Evolutionary conservation across 768 basidiomycete genomes (phyloP), one percentile per base, ranked within the genome.

Genomic region (Crucibulum laeve): DNA sequence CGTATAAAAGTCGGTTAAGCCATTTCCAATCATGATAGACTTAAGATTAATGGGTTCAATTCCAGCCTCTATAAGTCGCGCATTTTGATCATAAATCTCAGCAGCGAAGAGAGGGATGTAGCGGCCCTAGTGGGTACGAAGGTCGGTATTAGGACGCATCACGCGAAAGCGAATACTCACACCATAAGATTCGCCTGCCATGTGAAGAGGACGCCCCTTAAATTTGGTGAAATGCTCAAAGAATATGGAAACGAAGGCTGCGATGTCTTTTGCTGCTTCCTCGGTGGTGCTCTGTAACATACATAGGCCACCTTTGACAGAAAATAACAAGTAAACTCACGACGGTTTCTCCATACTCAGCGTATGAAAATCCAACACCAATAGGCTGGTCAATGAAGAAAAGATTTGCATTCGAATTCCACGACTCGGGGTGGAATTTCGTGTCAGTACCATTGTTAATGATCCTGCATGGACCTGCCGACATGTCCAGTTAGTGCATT

Each of bases 171-270:
- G n/a, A 8, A 15, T 13, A 53, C 54, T 25, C 49, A 85, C 87
- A 0, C 78, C 87, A 50, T 89, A 90, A 1, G 83, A 87, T 64
- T 91, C 88, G 19, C 87, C 89, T 0, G 87, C 71, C 40, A 90
- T 68, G 49, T 89, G 85, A 37, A 91, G 70, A 0, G 76, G 65
- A 18, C 87, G 64, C 3, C 84, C 84, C 38, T 76, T 57, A 60
- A 86, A 88, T 50, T 86, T 74, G 8, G 70, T 67, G 66, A 91
- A 92, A 0, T 81, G 80, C 49, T 88, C 82, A 51, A 89, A 87
- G 64, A 90, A 89, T 43, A 91, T 83, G 2, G 77, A 67, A 42
- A 90, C 68, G 61, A 91, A 91, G 0, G 87, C 82, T 38, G 82
- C 71, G 28, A 89, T 67, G 53, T 91, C 84, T 48, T 75, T 76